Base-by-base conservation (phyloP, 257 asterid species). In the Echium plantagineum region DNA sequence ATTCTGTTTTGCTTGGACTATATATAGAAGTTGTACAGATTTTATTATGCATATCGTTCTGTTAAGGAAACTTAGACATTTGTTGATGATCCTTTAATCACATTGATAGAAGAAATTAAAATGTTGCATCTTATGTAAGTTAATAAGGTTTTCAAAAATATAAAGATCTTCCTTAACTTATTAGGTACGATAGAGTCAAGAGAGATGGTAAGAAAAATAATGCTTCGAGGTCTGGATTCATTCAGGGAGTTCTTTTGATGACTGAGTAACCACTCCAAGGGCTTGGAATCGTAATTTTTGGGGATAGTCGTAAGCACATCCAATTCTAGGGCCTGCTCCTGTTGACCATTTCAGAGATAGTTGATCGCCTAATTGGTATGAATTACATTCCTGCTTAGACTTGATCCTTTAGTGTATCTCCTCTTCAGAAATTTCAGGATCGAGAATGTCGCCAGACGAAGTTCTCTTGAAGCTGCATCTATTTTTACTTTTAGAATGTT, bases 381-480 rank as follows among this genome's bases (percentile, higher is more conserved):
- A 38, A 10, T 7, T 38, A 10, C 48, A 38, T 38, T 38, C 48
- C 48, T 38, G 48, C 48, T 38, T 38, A 38, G 48, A 38, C 15
- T 38, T 38, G 48, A 38, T 38, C 48, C 63, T 38, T 38, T 38
- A 15, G 9, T 20, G 21, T 58, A 47, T 9, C 30, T 52, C 57
- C 35, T 63, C 24, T n/a, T n/a, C 8, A 17, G 56, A 12, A 58
- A 32, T 35, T 62, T 20, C 26, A 31, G 52, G 60, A 26, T 58
- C 48, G 32, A 20, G 48, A 32, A 61, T 21, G 48, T 18, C 21
- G 22, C 42, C 31, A 2, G 65, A 57, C 5, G 30, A 48, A 17
- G 63, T 55, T 56, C 63, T 59, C 42, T 15, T 49, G 48, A 26
- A 59, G 42, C 69, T 59, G 20, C n/a, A 28, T 48, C 42, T 47